phyloP scores from a whole-genome alignment of 495 filamentous ascomycete species.

The Podospora bellae-mahoneyi region DNA sequence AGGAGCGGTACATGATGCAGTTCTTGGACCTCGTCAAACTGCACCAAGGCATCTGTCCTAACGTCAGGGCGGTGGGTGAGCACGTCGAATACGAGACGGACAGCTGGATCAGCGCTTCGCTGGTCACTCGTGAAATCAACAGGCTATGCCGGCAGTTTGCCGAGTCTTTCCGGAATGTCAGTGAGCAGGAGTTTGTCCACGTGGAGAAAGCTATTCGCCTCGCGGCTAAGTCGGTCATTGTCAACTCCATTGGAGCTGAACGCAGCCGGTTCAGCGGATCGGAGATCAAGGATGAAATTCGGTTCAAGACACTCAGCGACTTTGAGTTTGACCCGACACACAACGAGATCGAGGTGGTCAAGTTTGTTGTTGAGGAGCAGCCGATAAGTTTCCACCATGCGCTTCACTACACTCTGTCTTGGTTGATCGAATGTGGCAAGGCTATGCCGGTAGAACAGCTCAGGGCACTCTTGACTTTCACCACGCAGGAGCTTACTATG shows the following conservation, averaged over 20 bases:
- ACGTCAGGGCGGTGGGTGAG: conserved; percentile 83
- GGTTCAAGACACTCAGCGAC: conserved; percentile 70
- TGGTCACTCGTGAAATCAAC: conserved; percentile 94
- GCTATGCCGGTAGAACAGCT: conserved; percentile 65
- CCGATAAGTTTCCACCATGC: conserved; percentile 98
- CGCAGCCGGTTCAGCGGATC: conserved; percentile 79
- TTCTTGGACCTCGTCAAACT: conserved; percentile 94
- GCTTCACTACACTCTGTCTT: conserved; percentile 94
- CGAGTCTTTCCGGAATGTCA: conserved; percentile 71
- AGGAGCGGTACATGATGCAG: conserved; percentile 84
- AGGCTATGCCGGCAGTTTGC: conserved; percentile 82
- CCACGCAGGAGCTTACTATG: conserved; percentile 54
- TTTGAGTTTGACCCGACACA: conserved; percentile 73
- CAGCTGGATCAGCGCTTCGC: conserved; percentile 92
- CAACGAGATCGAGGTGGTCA: conserved; percentile 67
- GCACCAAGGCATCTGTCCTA: conserved; percentile 95
- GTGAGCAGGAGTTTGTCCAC: conserved; percentile 57
- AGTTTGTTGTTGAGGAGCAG: conserved; percentile 81
- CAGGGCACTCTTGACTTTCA: conserved; percentile 60
- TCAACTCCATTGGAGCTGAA: conserved; percentile 86
- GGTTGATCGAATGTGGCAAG: conserved; percentile 89
- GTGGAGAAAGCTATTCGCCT: conserved; percentile 70
- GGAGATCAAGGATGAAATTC: conserved; percentile 79
- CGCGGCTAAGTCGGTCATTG: conserved; percentile 71
- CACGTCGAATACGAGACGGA: conserved; percentile 98